Percentiles rank a stretch among this genome's conserved stretches.
phyloP scores from a whole-genome alignment of 495 filamentous ascomycete species.

The Penicillium paradoxum region DNA sequence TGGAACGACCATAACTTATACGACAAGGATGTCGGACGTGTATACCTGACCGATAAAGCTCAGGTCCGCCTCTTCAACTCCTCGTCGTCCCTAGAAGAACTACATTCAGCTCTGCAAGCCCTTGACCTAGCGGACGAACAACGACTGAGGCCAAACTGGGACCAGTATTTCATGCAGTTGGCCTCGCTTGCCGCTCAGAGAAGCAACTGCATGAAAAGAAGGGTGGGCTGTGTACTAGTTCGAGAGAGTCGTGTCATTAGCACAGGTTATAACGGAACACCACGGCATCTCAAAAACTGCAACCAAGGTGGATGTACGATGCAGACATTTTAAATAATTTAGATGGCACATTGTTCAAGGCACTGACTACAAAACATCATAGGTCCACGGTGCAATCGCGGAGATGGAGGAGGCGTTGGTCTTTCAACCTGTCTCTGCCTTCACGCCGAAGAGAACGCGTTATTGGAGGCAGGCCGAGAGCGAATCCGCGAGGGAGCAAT shows the following conservation, averaged over 20 bases:
- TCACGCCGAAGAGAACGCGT: conserved; percentile 94
- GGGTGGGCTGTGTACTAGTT: conserved; percentile 93
- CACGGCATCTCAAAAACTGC: conserved; percentile 79
- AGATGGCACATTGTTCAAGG: not conserved
- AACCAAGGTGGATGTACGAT: conserved; percentile 82
- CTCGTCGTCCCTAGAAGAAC: conserved; percentile 60
- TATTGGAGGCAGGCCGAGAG: conserved; percentile 90
- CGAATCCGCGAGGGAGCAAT: conserved; percentile 72
- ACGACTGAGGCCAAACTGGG: conserved; percentile 88
- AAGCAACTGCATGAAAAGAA: conserved; percentile 96
- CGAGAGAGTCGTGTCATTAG: conserved; percentile 81
- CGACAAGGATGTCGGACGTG: conserved; percentile 56
- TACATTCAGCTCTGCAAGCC: conserved; percentile 61
- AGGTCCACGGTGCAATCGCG: conserved; percentile 76
- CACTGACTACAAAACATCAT: not conserved
- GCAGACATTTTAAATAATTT: not conserved
- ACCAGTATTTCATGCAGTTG: conserved; percentile 95
- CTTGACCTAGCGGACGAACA: conserved; percentile 73
- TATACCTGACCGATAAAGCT: conserved; percentile 70
- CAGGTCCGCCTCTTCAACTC: conserved; percentile 83
- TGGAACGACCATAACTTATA: conserved; percentile 77
- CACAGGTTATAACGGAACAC: conserved; percentile 98
- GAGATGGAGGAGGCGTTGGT: conserved; percentile 61
- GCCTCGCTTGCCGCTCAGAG: conserved; percentile 86
- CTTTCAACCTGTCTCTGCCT: conserved; percentile 87